Percentiles rank a stretch among this genome's conserved stretches.
phyloP scores from a whole-genome alignment of 148 eudicot species.

The Rhododendron vialii region DNA sequence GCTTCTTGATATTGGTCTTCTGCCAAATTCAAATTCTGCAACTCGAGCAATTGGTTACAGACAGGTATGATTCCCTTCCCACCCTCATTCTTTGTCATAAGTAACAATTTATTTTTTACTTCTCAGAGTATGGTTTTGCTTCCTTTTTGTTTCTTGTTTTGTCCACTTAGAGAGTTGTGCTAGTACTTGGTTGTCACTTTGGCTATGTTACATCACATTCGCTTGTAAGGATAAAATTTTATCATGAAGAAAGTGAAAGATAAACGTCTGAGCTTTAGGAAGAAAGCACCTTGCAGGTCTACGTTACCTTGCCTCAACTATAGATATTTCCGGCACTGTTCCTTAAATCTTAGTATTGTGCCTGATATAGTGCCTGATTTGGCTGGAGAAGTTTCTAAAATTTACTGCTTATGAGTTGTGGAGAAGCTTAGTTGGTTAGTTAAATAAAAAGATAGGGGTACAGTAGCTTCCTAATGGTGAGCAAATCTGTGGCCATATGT shows the following conservation, averaged over 20 bases:
- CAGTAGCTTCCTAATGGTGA: neutral
- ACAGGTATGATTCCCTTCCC: slow-evolving; percentile 45
- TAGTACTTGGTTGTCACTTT: neutral
- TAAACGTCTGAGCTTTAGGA: neutral
- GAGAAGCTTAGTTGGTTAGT: neutral
- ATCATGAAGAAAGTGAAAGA: neutral
- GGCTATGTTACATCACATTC: neutral
- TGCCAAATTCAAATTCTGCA: slow-evolving; percentile 91
- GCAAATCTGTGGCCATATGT: no score
- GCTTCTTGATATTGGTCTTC: slow-evolving; percentile 93
- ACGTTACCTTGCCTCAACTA: neutral
- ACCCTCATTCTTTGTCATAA: neutral
- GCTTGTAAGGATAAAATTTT: neutral
- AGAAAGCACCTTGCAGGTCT: neutral
- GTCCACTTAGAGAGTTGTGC: neutral
- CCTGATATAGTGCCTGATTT: neutral
- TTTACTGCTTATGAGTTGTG: neutral
- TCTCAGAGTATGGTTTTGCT: neutral
- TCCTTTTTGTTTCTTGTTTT: neutral
- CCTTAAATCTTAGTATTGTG: neutral
- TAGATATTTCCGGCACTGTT: neutral
- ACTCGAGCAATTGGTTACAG: slow-evolving; percentile 95
- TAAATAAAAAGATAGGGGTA: neutral
- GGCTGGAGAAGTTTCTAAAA: neutral
- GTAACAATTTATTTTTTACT: neutral